Evolutionary conservation across 164 flowering plant genomes (phyloP), one percentile per base, ranked within the genome.

Genomic region (Berberis vulgaris): DNA sequence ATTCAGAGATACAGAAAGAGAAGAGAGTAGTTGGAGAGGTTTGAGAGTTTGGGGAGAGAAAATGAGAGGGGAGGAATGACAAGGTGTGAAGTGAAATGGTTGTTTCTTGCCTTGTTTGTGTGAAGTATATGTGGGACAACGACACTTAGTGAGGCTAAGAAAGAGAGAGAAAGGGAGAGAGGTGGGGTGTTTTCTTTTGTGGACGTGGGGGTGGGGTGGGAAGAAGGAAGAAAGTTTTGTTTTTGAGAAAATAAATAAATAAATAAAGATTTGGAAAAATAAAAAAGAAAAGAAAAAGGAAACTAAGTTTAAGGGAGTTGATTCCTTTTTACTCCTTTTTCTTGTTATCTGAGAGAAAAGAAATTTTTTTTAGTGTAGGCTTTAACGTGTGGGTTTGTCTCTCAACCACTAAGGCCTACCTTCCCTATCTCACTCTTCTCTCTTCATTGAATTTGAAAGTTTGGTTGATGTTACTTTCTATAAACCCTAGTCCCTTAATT

Each of bases 101-200:
- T 78, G 79, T 84, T 78, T 57, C 41, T 81, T 80, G 82, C 65
- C 65, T 69, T 75, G 75, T 66, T 82, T 84, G 88, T 87, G 92
- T 81, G 88, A 86, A 82, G 89, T 87, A 92, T 86, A 74, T 82
- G 83, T 78, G 83, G 81, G 94, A 89, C 85, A 92, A 80, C 82
- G 98, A 89, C 91, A 87, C 83, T 88, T 82, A 78, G 13, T 45
- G 76, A 41, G 73, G 61, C 59, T 69, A 61, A 65, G 61, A 66
- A 40, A 45, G 46, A 64, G 67, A 54, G 67, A 65, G 59, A 26
- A 26, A 26, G 26, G 63, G 59, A 61, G 59, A 43, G 64, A 49
- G 12, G 53, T 44, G 63, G 38, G 11, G 12, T 46, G 5, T 6
- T 39, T 71, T 66, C 54, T 52, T 79, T 73, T 75, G 75, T 75